Evolutionary conservation across 352 stramenopile species (phyloP).

Genomic region (Hyaloperonospora arabidopsidis): DNA sequence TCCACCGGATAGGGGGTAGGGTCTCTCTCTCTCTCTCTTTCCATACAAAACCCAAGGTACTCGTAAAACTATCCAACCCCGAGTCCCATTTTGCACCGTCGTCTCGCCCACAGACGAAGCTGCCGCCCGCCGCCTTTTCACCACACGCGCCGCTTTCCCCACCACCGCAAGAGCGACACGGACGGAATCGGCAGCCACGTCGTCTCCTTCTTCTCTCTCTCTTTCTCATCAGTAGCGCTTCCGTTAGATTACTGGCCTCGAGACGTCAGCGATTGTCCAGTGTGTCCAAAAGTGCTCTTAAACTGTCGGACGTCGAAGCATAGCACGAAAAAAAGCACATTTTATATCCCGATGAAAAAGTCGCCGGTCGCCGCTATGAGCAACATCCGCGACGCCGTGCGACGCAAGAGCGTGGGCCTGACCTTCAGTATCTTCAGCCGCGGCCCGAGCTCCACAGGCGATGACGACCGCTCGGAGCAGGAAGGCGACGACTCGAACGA

Average conservation of each 20-base stretch:
- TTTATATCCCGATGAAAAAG: slow-evolving; percentile 32
- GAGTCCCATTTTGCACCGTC: slow-evolving; percentile 5
- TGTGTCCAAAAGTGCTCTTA: neutral
- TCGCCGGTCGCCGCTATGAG: slow-evolving; percentile 39
- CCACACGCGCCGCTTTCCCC: slow-evolving; percentile 1
- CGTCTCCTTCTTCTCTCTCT: neutral
- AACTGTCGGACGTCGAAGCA: neutral
- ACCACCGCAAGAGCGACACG: neutral
- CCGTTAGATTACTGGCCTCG: no score
- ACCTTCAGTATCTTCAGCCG: slow-evolving; percentile 55
- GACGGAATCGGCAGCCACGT: no score
- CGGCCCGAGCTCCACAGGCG: slow-evolving; percentile 28
- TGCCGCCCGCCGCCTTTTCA: slow-evolving; percentile 6
- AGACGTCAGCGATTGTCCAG: no score
- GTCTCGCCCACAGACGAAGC: slow-evolving; percentile 31
- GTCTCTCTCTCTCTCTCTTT: no score
- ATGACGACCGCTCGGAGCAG: slow-evolving; percentile 35
- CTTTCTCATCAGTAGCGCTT: no score
- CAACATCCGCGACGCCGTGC: slow-evolving; percentile 54
- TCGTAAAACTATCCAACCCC: slow-evolving; percentile 4
- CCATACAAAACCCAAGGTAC: slow-evolving; percentile 14
- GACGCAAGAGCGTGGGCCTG: slow-evolving; percentile 54
- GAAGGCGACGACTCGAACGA: slow-evolving; percentile 36
- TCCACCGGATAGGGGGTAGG: no score
- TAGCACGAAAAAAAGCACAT: neutral